phyloP scores from a whole-genome alignment of 306 rosid species.

The Boehmeria nivea region DNA sequence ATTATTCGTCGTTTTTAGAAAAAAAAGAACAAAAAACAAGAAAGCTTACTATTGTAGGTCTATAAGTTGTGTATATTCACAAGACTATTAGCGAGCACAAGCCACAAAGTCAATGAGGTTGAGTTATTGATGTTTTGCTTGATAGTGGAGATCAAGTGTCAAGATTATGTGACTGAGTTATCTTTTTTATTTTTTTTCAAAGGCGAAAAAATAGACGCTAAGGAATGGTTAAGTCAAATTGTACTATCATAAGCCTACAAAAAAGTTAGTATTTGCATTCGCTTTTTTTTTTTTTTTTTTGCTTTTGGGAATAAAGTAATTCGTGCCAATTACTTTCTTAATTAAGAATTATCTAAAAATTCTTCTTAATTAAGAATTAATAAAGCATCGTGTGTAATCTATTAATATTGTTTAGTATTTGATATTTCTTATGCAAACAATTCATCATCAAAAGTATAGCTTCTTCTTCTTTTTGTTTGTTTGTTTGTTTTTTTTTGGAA shows the following conservation, averaged over 20 bases:
- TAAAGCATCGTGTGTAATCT: too few relatives aligned
- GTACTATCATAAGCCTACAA: background rate
- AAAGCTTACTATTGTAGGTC: background rate
- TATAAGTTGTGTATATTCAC: background rate
- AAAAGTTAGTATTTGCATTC: background rate
- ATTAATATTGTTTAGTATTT: too few relatives aligned
- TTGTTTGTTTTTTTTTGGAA: too few relatives aligned
- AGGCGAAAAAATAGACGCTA: background rate
- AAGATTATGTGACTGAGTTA: background rate
- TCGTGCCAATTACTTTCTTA: background rate
- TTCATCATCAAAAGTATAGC: too few relatives aligned
- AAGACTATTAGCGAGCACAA: slow-evolving; percentile 1
- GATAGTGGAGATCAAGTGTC: slow-evolving; percentile 3
- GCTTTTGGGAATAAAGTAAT: too few relatives aligned
- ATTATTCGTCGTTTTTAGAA: background rate
- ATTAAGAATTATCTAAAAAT: background rate
- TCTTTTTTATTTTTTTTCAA: background rate
- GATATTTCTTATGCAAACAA: too few relatives aligned
- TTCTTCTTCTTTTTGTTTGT: too few relatives aligned
- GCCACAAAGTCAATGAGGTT: slow-evolving; percentile 24
- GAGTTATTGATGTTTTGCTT: slow-evolving; percentile 13
- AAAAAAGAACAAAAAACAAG: background rate
- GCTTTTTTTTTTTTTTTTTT: too few relatives aligned
- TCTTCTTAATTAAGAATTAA: too few relatives aligned
- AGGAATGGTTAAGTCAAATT: slow-evolving; percentile 1